A percentile compares a stretch with the other conserved stretches of the same genome.
These are phyloP conservation scores for Pezicula carpinea DNA, from an alignment of 2,329 filamentous ascomycete genomes.

Conservation along the genomic window DNA sequence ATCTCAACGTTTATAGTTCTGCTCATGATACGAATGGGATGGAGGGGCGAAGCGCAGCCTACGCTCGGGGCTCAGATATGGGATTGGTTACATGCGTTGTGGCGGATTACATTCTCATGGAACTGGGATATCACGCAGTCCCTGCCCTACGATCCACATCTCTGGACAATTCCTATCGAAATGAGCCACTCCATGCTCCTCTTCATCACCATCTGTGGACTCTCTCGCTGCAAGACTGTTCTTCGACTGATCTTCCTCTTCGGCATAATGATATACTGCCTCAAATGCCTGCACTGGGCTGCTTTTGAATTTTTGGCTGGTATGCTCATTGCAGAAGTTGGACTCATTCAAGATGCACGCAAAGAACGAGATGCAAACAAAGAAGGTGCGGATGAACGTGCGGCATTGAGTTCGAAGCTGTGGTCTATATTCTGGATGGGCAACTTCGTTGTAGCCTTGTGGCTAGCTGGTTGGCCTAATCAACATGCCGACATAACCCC, in stretches of 20 bases:
- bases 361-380: conserved; percentile 12
- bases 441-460: conserved; percentile 4
- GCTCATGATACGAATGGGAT: conserved; percentile 29
- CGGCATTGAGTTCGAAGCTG: neutral
- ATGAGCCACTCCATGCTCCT: conserved; percentile 7
- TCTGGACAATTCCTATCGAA: conserved; percentile 11
- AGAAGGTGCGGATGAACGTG: neutral
- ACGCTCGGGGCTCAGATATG: conserved; percentile 19
- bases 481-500: conserved; percentile 3
- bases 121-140: conserved; percentile 24
- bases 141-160: conserved; percentile 7
- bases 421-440: conserved; percentile 6
- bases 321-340: conserved; percentile 36
- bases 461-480: conserved; percentile 7
- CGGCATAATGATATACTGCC: conserved; percentile 5
- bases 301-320: conserved; percentile 23
- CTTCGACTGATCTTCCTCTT: conserved; percentile 4
- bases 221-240: conserved; percentile 1
- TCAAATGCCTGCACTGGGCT: conserved; percentile 4
- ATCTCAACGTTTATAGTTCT: conserved; percentile 35
- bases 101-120: conserved; percentile 24
- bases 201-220: conserved; percentile 7
- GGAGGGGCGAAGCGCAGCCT: conserved; percentile 21
- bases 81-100: conserved; percentile 24
- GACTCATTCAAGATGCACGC: conserved; percentile 26